Evolutionary conservation across 148 eudicot genomes (phyloP), one percentile per base, ranked within the genome.

Genomic region (Silene conica): DNA sequence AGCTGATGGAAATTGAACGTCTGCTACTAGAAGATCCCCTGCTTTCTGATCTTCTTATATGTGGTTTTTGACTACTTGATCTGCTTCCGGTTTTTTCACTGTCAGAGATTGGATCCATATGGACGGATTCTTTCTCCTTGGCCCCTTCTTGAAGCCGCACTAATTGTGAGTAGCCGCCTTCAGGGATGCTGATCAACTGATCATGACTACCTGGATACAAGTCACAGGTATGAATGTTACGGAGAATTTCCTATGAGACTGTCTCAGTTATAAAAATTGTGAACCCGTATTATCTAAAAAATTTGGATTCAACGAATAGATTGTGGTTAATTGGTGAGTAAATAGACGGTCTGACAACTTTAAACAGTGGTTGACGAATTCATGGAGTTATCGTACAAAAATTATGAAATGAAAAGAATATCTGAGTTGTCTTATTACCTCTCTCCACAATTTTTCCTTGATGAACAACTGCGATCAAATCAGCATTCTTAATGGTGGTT

Each of bases 131-230:
- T 65, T 67, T 77, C 62, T 78, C 73, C 52, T 79, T 82, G 45
- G 79, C 74, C 14, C 92, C 87, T 80, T 87, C 85, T 78, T 92
- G 96, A 74, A 90, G 85, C 63, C 79, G 82, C 58, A 90, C 79
- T 26, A 92, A 87, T 68, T 90, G 96, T 4, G 90, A 79, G 77
- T 92, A 92, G 57, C 92, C 92, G 55, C 98, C 96, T 21, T 85
- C 87, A 7, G 89, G 82, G 60, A 87, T 73, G 67, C 82, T 84
- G 16, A 90, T 83, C 83, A 92, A 71, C 68, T 86, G 87, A 46
- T 75, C 82, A 72, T 92, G 98, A 26, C 89, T 83, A 31, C 97
- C 97, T 92, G 76, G 19, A 3, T 23, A 31, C 15, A 60, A 15
- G 23, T 7, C 8, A 66, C 55, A 43, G 52, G 59, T 38, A 46